These are phyloP conservation scores for Rhodamnia argentea DNA, from an alignment of 345 rosid genomes.

Conservation along the genomic window DNA sequence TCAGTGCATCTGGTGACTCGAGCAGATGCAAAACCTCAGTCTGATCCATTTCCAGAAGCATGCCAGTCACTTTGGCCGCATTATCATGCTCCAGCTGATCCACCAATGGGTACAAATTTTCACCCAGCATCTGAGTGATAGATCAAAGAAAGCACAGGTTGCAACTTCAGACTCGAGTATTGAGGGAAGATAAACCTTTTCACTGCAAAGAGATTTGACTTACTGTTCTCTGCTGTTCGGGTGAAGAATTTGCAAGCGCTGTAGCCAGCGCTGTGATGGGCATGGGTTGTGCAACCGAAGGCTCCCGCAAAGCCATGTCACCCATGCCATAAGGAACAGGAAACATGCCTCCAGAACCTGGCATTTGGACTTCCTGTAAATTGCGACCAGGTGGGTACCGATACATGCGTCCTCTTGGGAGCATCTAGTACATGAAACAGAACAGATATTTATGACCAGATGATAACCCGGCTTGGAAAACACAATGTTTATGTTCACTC, in stretches of 20 bases:
- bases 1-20: constrained; percentile 56
- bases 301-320: constrained; percentile 45
- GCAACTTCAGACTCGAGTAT: not conserved
- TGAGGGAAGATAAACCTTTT: not conserved
- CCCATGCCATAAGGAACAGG: constrained; percentile 54
- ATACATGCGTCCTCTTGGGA: constrained; percentile 61
- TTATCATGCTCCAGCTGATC: constrained; percentile 60
- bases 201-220: not conserved
- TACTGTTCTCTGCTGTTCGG: constrained; percentile 72
- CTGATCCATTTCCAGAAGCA: constrained; percentile 91
- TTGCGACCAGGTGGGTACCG: constrained; percentile 62
- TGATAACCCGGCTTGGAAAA: not conserved
- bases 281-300: constrained; percentile 31
- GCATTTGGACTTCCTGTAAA: constrained; percentile 42
- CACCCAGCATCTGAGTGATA: constrained; percentile 53
- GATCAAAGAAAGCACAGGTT: not conserved
- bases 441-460: not conserved
- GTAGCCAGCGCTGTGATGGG: constrained; percentile 56
- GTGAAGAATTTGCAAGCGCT: constrained; percentile 59
- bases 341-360: constrained; percentile 44
- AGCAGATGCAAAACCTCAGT: constrained; percentile 71
- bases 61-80: constrained; percentile 72
- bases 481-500: not conserved
- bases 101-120: constrained; percentile 60
- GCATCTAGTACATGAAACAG: constrained; percentile 23